Evolutionary conservation across 2,329 filamentous ascomycete species (phyloP).

Genomic region (Penicillium sumatraense): DNA sequence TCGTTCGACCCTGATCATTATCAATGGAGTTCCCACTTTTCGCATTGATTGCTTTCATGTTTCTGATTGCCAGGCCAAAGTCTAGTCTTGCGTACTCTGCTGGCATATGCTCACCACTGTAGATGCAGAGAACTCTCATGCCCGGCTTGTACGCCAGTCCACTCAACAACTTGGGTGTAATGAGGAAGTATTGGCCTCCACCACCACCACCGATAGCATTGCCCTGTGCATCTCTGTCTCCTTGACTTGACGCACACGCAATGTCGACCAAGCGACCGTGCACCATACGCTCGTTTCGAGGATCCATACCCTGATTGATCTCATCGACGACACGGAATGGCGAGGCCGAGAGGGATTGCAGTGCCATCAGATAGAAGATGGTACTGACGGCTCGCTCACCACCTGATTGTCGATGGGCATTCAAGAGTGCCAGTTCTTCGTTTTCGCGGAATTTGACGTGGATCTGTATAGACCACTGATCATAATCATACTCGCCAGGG

Average conservation of each 20-base stretch:
- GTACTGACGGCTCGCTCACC: conserved; percentile 96
- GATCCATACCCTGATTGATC: conserved; percentile 99
- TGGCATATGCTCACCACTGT: conserved; percentile 73
- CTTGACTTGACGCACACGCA: conserved; percentile 72
- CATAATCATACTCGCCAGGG: conserved; percentile 72
- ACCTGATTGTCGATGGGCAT: conserved; percentile 92
- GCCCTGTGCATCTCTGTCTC: conserved; percentile 40
- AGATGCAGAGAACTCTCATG: conserved; percentile 94
- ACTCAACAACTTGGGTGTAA: conserved; percentile 91
- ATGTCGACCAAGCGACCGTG: conserved; percentile 98
- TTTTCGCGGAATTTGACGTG: conserved; percentile 91
- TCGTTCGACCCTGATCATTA: conserved; percentile 21
- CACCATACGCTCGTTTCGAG: conserved; percentile 96
- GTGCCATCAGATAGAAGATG: conserved; percentile 98
- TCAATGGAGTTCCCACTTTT: conserved; percentile 10
- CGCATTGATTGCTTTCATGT: conserved; percentile 37
- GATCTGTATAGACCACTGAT: conserved; percentile 91
- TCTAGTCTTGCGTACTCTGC: conserved; percentile 42
- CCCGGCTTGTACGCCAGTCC: conserved; percentile 83
- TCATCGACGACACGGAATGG: conserved; percentile 98
- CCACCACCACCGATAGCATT: conserved; percentile 35
- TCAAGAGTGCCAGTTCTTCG: conserved; percentile 81
- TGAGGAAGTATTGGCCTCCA: conserved; percentile 86
- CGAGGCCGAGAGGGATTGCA: conserved; percentile 89
- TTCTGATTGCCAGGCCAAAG: conserved; percentile 41